A percentile compares a stretch with the other conserved stretches of the same genome.
Evolutionary conservation across 1,284 basidiomycete species (phyloP).

Genomic region (Paramarasmius palmivorus): DNA sequence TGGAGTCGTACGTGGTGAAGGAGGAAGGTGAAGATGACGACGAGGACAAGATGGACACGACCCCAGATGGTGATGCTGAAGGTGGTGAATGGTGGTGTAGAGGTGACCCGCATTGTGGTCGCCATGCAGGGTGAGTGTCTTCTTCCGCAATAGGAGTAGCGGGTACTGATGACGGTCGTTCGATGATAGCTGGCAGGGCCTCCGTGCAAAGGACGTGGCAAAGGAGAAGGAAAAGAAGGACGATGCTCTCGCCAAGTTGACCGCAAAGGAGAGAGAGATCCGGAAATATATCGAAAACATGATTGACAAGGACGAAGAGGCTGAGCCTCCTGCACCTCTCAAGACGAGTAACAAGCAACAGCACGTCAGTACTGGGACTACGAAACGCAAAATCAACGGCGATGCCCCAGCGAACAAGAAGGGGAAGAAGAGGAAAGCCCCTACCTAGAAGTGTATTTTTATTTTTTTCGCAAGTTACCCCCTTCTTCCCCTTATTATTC

Average conservation of each 20-base stretch:
- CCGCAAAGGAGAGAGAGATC: conserved; percentile 70
- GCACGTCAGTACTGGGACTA: conserved; percentile 40
- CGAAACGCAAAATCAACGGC: conserved; percentile 41
- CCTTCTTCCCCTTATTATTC: neutral
- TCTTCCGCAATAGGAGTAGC: conserved; percentile 7
- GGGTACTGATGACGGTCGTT: neutral
- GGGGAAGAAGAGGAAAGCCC: conserved; percentile 61
- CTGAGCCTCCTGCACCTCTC: conserved; percentile 22
- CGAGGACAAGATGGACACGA: conserved; percentile 37
- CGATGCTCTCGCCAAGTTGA: conserved; percentile 59
- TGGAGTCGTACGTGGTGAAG: conserved; percentile 57
- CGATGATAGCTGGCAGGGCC: conserved; percentile 69
- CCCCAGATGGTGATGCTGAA: conserved; percentile 31
- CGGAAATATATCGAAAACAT: conserved; percentile 73
- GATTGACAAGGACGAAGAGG: conserved; percentile 49
- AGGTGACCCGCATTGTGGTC: conserved; percentile 72
- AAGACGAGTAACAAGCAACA: conserved; percentile 39
- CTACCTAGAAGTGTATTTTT: conserved; percentile 28
- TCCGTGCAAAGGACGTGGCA: conserved; percentile 68
- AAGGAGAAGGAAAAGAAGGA: conserved; percentile 73
- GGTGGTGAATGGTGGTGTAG: conserved; percentile 66
- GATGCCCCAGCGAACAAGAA: conserved; percentile 45
- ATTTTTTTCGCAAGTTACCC: conserved; percentile 9
- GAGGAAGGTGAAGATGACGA: conserved; percentile 29
- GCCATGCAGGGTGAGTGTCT: conserved; percentile 67